Evolutionary conservation across 2,329 filamentous ascomycete genomes (phyloP), one percentile per base, ranked within the genome.

Genomic region (Lachnellula occidentalis): DNA sequence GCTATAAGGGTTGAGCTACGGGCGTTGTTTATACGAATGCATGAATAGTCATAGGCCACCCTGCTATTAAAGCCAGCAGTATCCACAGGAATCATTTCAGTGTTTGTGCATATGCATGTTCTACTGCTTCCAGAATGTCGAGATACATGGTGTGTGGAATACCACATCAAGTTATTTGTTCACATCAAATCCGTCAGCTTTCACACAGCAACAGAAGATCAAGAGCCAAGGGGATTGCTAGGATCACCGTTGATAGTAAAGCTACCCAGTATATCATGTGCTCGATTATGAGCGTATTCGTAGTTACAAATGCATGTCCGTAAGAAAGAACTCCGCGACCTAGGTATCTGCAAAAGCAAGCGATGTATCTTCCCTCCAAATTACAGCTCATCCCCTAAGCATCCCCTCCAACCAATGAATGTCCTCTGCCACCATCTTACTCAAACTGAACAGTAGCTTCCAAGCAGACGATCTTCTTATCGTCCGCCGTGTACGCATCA

Each of bases 401-500:
- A 24, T 24, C 21, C 47, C 47, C 22, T 34, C 34, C 31, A 34
- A 42, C 4, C 22, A 34, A 19, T 42, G 4, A 34, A 19, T 42
- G 4, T 24, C 34, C 24, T 37, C 22, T 53, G 24, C 9, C 34
- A 45, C 39, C 21, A 31, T 49, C 54, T 46, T 34, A 50, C n/a
- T 46, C 48, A 50, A 94, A 92, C 45, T 73, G 69, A 55, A 94
- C 83, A 6, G 77, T 80, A 21, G 91, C 91, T 53, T 86, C 86
- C 67, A 99, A 78, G 74, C 94, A 99, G 57, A 92, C 95, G 61
- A 99, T 87, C 68, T 83, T 85, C 61, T 85, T 77, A 54, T 81
- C 78, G 50, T 95, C 85, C 57, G 76, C 78, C 62, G 82, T 90
- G 73, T 83, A 87, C 48, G 95, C 92, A 69, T 97, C 89, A 42